These are phyloP conservation scores for Agaricus sinodeliciosus DNA, from an alignment of 768 basidiomycete species.

Conservation along the genomic window DNA sequence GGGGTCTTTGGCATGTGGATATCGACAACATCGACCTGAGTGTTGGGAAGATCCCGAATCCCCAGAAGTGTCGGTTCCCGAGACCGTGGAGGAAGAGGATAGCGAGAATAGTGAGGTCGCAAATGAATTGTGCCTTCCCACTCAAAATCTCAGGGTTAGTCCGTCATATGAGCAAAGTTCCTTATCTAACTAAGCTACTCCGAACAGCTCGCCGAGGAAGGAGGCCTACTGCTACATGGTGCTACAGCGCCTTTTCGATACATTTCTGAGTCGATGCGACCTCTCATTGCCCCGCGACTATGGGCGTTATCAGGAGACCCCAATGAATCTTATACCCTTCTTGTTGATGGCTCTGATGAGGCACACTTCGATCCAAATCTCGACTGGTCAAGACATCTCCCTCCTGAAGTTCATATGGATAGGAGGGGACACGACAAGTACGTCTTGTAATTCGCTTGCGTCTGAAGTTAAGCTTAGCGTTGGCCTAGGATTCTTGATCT, in stretches of 20 bases:
- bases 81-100: slow-evolving; percentile 12
- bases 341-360: slow-evolving; percentile 33
- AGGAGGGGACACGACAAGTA: slow-evolving; percentile 39
- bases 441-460: slow-evolving; percentile 8
- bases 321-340: slow-evolving; percentile 31
- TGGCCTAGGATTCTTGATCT: slow-evolving; percentile 34
- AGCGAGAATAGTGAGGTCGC: slow-evolving; percentile 15
- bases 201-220: slow-evolving; percentile 29
- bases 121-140: slow-evolving; percentile 32
- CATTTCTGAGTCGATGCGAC: neutral
- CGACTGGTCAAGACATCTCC: slow-evolving; percentile 45
- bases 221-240: slow-evolving; percentile 32
- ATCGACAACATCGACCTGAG: slow-evolving; percentile 24
- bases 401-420: slow-evolving; percentile 33
- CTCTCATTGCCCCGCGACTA: slow-evolving; percentile 24
- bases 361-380: slow-evolving; percentile 37
- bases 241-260: slow-evolving; percentile 24
- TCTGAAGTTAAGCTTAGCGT: neutral
- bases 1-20: slow-evolving; percentile 20
- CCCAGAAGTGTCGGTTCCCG: slow-evolving; percentile 16
- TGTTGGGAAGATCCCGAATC: slow-evolving; percentile 15
- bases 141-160: slow-evolving; percentile 32
- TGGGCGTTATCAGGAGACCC: slow-evolving; percentile 31
- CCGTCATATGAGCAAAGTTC: neutral
- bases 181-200: neutral